Evolutionary conservation across 2,329 filamentous ascomycete genomes (phyloP), one percentile per base, ranked within the genome.

Genomic region (Alternaria burnsii): DNA sequence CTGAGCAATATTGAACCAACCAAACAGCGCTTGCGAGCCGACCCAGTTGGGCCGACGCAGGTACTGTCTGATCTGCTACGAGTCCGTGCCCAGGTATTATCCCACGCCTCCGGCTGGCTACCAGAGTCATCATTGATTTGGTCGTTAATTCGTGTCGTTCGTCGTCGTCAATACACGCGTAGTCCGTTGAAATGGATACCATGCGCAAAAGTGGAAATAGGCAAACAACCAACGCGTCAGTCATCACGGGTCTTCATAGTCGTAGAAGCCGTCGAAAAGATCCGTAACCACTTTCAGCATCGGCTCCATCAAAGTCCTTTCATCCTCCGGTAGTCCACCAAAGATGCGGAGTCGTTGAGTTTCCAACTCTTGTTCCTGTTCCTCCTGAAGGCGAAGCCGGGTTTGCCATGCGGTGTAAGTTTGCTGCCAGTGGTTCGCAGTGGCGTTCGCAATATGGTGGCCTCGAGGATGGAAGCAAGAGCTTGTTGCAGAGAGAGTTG

Each of bases 251-350:
- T 81, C 79, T 52, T 80, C 76, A 59, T 82, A 83, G 67, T 83
- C 81, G 60, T 79, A 76, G 55, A 73, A 69, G 32, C 79, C 80
- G 57, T 81, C 74, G 64, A 83, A 83, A 14, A 83, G 74, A 62
- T 79, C 76, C 54, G 80, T 79, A 20, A 83, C 81, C 11, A 83
- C 81, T 69, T 80, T 80, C 60, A 83, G 67, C 81, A 83, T 83
- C 3, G 79, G 77, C 52, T 78, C 80, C 52, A 81, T 73, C 14
- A 83, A 74, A 61, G 73, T 74, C 67, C 72, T 71, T 65, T 82
- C 80, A 59, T 82, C 80, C 55, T 77, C 78, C 46, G 71, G 76
- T 54, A 78, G 72, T 28, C 80, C 81, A 20, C 81, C 81, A 66
- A 82, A 83, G 62, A 82, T 74, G 32, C 80, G 76, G 43, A 79